These are phyloP conservation scores for Ustilago curta DNA, from an alignment of 1,284 basidiomycete species.

Conservation along the genomic window DNA sequence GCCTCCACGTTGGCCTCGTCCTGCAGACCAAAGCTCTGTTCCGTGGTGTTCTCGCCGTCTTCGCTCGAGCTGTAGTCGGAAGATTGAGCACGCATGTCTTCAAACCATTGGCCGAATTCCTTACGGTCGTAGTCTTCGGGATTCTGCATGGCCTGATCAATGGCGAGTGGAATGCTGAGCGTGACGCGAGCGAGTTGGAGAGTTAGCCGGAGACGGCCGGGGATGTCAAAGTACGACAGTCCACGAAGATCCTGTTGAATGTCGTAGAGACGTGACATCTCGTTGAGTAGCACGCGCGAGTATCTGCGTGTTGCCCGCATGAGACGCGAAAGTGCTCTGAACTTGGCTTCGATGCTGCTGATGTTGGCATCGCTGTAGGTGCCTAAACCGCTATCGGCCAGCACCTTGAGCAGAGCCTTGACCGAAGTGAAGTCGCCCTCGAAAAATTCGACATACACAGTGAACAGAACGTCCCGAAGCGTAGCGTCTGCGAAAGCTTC, in stretches of 20 bases:
- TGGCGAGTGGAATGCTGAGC: constrained; percentile 79
- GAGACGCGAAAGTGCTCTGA: constrained; percentile 65
- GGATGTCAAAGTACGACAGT: constrained; percentile 81
- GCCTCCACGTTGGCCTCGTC: constrained; percentile 20
- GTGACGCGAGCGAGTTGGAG: constrained; percentile 84
- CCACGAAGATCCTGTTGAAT: constrained; percentile 80
- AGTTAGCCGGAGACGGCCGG: constrained; percentile 80
- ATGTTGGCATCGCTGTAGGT: constrained; percentile 67
- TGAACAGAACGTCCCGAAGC: constrained; percentile 78
- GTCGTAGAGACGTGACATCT: constrained; percentile 80
- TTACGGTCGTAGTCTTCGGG: constrained; percentile 44
- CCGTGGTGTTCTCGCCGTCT: constrained; percentile 22
- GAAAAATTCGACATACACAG: constrained; percentile 82
- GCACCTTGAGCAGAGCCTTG: constrained; percentile 72
- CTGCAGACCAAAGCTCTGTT: constrained; percentile 26
- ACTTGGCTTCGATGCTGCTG: constrained; percentile 69
- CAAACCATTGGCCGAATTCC: constrained; percentile 43
- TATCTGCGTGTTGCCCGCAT: constrained; percentile 78
- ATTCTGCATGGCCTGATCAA: constrained; percentile 77
- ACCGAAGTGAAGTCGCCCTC: constrained; percentile 77
- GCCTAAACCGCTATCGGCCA: constrained; percentile 65
- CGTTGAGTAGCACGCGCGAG: constrained; percentile 78
- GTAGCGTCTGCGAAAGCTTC: constrained; percentile 50
- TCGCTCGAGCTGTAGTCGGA: constrained; percentile 34
- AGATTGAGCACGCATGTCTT: constrained; percentile 40